These are phyloP conservation scores for Metroxylon sagu DNA, from an alignment of 176 grass and related monocot species.

Conservation along the genomic window DNA sequence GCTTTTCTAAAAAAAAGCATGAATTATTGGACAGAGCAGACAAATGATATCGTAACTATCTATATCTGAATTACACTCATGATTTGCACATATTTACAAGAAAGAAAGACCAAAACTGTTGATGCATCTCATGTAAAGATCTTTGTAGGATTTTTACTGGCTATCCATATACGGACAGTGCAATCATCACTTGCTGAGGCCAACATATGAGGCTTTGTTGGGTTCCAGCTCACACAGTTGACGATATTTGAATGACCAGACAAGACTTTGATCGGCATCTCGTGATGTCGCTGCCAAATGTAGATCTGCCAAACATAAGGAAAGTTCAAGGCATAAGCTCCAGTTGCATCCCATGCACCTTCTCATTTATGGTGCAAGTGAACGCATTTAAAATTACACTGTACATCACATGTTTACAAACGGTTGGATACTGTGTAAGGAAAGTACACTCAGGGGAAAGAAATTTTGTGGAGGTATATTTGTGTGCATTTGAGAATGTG, in stretches of 20 bases:
- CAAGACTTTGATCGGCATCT: slow-evolving; percentile 68
- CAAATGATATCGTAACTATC: too few relatives aligned
- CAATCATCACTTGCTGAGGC: slow-evolving; percentile 84
- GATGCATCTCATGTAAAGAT: not conserved
- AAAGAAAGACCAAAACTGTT: slow-evolving; percentile 2
- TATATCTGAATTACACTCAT: not conserved
- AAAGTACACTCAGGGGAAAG: too few relatives aligned
- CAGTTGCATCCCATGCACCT: too few relatives aligned
- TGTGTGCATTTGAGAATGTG: too few relatives aligned
- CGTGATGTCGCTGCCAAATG: slow-evolving; percentile 61
- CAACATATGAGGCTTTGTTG: slow-evolving; percentile 61
- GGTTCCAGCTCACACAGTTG: slow-evolving; percentile 90
- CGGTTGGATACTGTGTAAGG: too few relatives aligned
- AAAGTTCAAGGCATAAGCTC: too few relatives aligned
- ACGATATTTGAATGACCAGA: slow-evolving; percentile 65
- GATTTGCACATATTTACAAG: slow-evolving; percentile 25
- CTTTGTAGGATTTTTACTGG: slow-evolving; percentile 6
- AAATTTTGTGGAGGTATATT: too few relatives aligned
- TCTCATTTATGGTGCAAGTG: too few relatives aligned
- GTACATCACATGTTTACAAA: too few relatives aligned
- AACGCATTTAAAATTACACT: too few relatives aligned
- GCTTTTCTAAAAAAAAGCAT: too few relatives aligned
- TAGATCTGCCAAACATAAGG: slow-evolving; percentile 42
- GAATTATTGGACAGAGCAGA: too few relatives aligned
- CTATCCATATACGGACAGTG: slow-evolving; percentile 77